Conservation (phyloP, 2,329 filamentous ascomycete species). For the Phoma sp. region DNA sequence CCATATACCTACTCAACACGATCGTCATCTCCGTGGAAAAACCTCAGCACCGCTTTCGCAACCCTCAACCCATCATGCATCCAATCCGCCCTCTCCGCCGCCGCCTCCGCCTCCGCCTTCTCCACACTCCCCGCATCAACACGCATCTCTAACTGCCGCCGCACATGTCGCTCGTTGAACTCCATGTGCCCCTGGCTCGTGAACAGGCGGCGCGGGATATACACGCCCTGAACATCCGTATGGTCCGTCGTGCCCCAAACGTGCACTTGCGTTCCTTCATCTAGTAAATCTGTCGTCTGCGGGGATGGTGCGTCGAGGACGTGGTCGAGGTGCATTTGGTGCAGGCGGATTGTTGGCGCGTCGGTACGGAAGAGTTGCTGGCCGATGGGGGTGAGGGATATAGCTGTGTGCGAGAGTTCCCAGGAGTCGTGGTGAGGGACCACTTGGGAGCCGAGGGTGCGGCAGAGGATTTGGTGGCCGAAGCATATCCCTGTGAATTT, state of each 20-base stretch:
- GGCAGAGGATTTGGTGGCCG: constrained; percentile 57
- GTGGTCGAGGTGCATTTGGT: constrained; percentile 59
- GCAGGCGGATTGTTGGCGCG: constrained; percentile 49
- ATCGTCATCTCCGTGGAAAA: constrained; percentile 46
- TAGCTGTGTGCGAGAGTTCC: constrained; percentile 56
- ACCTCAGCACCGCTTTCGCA: constrained; percentile 40
- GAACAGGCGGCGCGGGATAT: constrained; percentile 55
- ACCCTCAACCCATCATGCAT: constrained; percentile 41
- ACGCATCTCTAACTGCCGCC: constrained; percentile 54
- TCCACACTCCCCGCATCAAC: constrained; percentile 53
- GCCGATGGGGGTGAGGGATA: constrained; percentile 51
- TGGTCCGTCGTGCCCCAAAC: constrained; percentile 58
- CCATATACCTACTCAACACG: constrained; percentile 18
- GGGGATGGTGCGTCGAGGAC: constrained; percentile 47
- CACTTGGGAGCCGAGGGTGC: constrained; percentile 52
- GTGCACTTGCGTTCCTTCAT: constrained; percentile 54
- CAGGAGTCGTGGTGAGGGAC: constrained; percentile 52
- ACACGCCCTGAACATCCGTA: constrained; percentile 56
- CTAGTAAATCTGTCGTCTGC: constrained; percentile 28
- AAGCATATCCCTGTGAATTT: constrained; percentile 59
- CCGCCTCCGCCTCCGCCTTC: constrained; percentile 48
- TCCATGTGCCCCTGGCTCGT: constrained; percentile 58
- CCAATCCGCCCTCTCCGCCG: constrained; percentile 39
- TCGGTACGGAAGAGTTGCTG: constrained; percentile 50
- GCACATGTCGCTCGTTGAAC: constrained; percentile 57